Base-by-base conservation (phyloP, 306 rosid species). In the Aeschynomene evenia region DNA sequence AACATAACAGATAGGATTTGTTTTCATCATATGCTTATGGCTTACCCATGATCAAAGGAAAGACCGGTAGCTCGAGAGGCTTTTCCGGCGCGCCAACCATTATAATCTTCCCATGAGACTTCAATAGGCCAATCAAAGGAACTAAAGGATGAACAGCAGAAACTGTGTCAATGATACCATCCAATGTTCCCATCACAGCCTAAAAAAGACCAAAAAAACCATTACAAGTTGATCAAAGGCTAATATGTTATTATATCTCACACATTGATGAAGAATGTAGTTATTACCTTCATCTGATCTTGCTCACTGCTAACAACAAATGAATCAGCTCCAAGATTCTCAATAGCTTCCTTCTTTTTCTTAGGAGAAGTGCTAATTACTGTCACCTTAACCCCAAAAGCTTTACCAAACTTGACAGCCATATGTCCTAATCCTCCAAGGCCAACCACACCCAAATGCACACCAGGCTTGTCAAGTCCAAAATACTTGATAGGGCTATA, bases 401-500 rank as follows among this genome's bases (percentile, higher is more conserved):
- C 76, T 37, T 76, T 81, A 4, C 77, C 85, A 57, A 81, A 77
- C 65, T 81, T 77, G 0, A 81, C 82, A 15, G 84, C 87, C 22
- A 83, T 2, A 4, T 83, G 87, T 23, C 85, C 87, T 16, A 83
- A 49, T 6, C 84, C 87, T 26, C 87, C 87, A 1, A 83, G 72
- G 22, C 87, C 84, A 21, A 83, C 87, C 68, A 83, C 87, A 16
- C 80, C 87, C 20, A 79, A 8, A 2, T 79, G 79, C n/a, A 72
- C 0, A 1, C 75, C 82, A 2, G 80, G 75, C 46, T 72, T 57
- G 24, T 63, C 77, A 23, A 83, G 68, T 5, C 64, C 84, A 42
- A 37, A 83, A 51, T 62, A 63, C 5, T 11, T 68, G 55, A 83
- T 3, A 43, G 87, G 84, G 37, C 84, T 83, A 11, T 79, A 83